phyloP scores from a whole-genome alignment of 192 early-diverging fungal species.

The Coemansia sp. region DNA sequence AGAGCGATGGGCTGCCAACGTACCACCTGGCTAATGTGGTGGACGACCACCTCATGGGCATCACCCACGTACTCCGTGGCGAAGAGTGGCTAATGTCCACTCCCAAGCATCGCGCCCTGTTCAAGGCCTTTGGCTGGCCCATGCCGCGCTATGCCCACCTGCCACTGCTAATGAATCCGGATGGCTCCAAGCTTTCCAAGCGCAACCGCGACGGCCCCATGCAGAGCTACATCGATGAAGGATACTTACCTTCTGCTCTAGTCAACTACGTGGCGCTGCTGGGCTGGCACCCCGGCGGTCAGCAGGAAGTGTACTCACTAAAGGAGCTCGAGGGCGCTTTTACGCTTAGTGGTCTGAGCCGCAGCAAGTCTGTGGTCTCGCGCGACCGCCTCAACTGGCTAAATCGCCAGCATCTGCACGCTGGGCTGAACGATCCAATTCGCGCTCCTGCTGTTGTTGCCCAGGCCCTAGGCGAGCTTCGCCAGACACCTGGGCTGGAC shows the following conservation, averaged over 20 bases:
- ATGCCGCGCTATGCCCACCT: conserved; percentile 81
- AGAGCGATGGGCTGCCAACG: conserved; percentile 89
- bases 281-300: conserved; percentile 68
- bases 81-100: conserved; percentile 96
- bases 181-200: conserved; percentile 88
- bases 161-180: conserved; percentile 79
- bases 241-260: conserved; percentile 81
- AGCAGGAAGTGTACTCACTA: conserved; percentile 66
- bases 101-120: conserved; percentile 86
- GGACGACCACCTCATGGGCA: conserved; percentile 87
- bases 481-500: neutral
- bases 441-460: neutral
- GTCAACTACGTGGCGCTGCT: conserved; percentile 85
- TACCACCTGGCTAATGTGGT: conserved; percentile 96
- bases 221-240: conserved; percentile 72
- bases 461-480: conserved; percentile 18
- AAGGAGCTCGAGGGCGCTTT: conserved; percentile 26
- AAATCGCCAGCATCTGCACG: conserved; percentile 43
- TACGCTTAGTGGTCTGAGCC: conserved; percentile 35
- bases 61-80: conserved; percentile 90
- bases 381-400: conserved; percentile 49
- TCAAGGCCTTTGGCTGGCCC: conserved; percentile 77
- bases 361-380: conserved; percentile 47
- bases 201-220: conserved; percentile 69
- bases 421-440: conserved; percentile 16